These are phyloP conservation scores for Vachellia collinsii DNA, from an alignment of 306 rosid species.

Conservation along the genomic window DNA sequence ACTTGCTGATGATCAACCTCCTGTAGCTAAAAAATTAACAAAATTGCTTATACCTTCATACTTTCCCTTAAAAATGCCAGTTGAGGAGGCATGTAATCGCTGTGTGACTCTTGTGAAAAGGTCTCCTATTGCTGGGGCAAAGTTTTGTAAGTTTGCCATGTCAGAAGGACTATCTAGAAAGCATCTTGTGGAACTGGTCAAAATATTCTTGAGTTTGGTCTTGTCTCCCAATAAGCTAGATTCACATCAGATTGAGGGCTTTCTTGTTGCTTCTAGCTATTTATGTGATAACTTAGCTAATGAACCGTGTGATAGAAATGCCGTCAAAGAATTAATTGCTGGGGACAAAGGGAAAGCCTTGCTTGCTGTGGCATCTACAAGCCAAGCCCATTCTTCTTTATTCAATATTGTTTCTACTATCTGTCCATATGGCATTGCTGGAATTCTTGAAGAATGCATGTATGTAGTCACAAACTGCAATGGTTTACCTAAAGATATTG, in stretches of 20 bases:
- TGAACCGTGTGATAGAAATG: constrained; percentile 52
- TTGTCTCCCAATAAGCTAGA: constrained; percentile 58
- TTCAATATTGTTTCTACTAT: constrained; percentile 67
- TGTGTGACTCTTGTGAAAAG: constrained; percentile 79
- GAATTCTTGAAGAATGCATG: constrained; percentile 70
- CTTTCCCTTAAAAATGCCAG: constrained; percentile 71
- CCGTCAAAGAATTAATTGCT: constrained; percentile 64
- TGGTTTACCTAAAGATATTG: constrained; percentile 73
- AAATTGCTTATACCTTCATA: constrained; percentile 81
- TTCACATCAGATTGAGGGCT: constrained; percentile 66
- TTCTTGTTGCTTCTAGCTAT: constrained; percentile 68
- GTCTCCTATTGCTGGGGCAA: constrained; percentile 91
- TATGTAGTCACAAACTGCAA: constrained; percentile 60
- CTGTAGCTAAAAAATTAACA: constrained; percentile 80
- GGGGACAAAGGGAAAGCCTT: constrained; percentile 65
- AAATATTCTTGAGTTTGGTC: constrained; percentile 58
- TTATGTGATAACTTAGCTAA: constrained; percentile 56
- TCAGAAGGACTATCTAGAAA: constrained; percentile 73
- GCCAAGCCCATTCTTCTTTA: constrained; percentile 71
- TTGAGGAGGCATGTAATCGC: constrained; percentile 86
- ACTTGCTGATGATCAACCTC: constrained; percentile 76
- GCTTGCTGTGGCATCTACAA: constrained; percentile 57
- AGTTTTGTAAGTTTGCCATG: constrained; percentile 71
- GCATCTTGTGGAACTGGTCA: constrained; percentile 70
- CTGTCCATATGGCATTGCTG: constrained; percentile 62